A percentile compares a stretch with the other conserved stretches of the same genome.
These are phyloP conservation scores for Cutaneotrichosporon sp. DNA, from an alignment of 1,284 basidiomycete species.

Conservation along the genomic window DNA sequence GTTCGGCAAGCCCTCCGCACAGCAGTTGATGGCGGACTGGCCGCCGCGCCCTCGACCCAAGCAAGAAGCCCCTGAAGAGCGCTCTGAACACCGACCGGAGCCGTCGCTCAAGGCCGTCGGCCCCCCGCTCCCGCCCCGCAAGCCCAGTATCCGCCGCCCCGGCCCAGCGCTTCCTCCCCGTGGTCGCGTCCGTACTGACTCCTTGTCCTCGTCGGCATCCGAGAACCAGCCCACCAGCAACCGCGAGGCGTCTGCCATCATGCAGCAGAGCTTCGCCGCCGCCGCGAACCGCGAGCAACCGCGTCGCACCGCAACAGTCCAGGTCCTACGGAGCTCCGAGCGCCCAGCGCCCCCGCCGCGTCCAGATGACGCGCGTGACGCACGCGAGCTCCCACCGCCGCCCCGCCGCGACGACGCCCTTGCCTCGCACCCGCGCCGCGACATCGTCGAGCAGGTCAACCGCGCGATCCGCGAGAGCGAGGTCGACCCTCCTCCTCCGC, in stretches of 20 bases:
- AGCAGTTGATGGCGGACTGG: not conserved
- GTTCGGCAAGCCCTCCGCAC: not conserved
- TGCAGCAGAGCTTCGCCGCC: constrained; percentile 26
- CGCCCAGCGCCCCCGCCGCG: not conserved
- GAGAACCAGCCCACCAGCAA: constrained; percentile 24
- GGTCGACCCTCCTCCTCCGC: constrained; percentile 19
- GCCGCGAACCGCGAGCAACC: constrained; percentile 14
- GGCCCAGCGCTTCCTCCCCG: constrained; percentile 10
- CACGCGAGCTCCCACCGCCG: not conserved
- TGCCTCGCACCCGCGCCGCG: constrained; percentile 1
- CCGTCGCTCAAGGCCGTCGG: constrained; percentile 1
- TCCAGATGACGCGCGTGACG: not conserved
- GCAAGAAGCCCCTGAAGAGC: not conserved
- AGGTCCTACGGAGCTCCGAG: constrained; percentile 24
- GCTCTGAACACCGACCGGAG: not conserved
- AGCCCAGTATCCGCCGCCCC: constrained; percentile 16
- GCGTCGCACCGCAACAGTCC: constrained; percentile 4
- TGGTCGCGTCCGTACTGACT: constrained; percentile 8
- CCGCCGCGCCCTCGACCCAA: not conserved
- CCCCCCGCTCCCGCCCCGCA: constrained; percentile 26
- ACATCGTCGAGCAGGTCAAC: constrained; percentile 21
- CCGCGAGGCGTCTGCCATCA: constrained; percentile 18
- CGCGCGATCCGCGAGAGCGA: constrained; percentile 21
- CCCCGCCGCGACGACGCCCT: not conserved
- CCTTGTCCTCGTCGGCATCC: constrained; percentile 16